Conservation (phyloP, 2,329 filamentous ascomycete genomes). For the Aspergillus tanneri region DNA sequence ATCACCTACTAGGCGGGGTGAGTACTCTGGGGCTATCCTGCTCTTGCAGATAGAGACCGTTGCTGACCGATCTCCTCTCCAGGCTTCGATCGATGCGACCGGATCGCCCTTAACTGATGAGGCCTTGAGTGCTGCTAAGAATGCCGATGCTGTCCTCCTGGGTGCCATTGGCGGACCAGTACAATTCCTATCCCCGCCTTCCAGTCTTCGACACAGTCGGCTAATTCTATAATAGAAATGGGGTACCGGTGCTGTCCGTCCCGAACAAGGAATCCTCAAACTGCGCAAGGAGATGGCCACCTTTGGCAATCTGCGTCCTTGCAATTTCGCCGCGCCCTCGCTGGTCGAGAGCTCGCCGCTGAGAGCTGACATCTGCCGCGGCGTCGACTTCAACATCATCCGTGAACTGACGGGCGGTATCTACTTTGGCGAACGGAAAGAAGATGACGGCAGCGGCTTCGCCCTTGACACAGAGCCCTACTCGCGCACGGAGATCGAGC, state of each 20-base stretch:
- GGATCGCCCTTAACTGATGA: conserved; percentile 77
- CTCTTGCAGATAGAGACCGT: neutral
- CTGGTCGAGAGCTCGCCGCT: conserved; percentile 84
- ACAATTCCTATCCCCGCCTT: conserved; percentile 21
- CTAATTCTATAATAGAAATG: conserved; percentile 62
- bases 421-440: conserved; percentile 89
- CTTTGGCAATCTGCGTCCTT: conserved; percentile 93
- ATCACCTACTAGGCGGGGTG: conserved; percentile 89
- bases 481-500: conserved; percentile 79
- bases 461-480: conserved; percentile 88
- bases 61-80: neutral
- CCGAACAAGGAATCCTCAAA: conserved; percentile 85
- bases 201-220: too few species aligned
- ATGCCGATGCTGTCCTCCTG: conserved; percentile 84
- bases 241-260: conserved; percentile 83
- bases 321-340: conserved; percentile 87
- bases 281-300: conserved; percentile 92
- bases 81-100: conserved; percentile 86
- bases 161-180: conserved; percentile 91
- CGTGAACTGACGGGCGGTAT: conserved; percentile 90
- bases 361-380: conserved; percentile 79
- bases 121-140: conserved; percentile 77
- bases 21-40: conserved; percentile 41
- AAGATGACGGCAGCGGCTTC: conserved; percentile 69
- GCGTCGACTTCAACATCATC: conserved; percentile 88